Base-by-base conservation (phyloP, 2,329 filamentous ascomycete species). In the Ceratocystiopsis brevicomis region DNA sequence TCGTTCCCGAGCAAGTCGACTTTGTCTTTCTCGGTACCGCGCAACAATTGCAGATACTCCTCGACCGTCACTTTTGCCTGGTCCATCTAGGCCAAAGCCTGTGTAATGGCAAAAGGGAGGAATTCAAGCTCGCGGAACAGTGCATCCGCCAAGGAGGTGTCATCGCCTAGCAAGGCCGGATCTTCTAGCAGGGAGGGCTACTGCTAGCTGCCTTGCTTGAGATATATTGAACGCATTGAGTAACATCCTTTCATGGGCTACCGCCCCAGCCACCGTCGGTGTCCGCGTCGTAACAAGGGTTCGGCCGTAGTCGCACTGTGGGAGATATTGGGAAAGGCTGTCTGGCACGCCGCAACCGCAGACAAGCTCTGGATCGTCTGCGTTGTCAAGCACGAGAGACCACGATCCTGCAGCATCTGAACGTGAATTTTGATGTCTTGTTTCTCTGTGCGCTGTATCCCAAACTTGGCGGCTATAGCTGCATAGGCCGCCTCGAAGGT, bases 371-470 rank as follows among this genome's bases (percentile, higher is more conserved):
- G 44, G 43, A 21, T 65, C 57, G 34, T 68, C 64, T 0, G 58
- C 59, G 44, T 66, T 67, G 40, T 64, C 59, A 6, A 66, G 47
- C 2, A 67, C 50, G 1, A 66, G 48, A 35, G 66, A 50, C 62
- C 60, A 66, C 33, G 47, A 52, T 8, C 59, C 56, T 0, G 51
- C 44, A 4, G 40, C 44, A n/a, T 52, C 48, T 0, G 52, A 56
- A 81, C 74, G 58, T 73, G 66, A 50, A 77, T 71, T 43, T 70
- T 68, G 35, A 75, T 52, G 47, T 81, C 76, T 39, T 61, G 59
- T 46, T 73, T 73, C 42, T 69, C 59, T 8, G 50, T 50, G 39
- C 67, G 2, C 13, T 61, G 36, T 8, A 60, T 48, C 1, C 45
- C 38, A 13, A 65, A 52, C 50, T 54, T 51, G 36, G 49, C 53